Evolutionary conservation across 768 basidiomycete genomes (phyloP).

Genomic region (Termitomyces sp.): DNA sequence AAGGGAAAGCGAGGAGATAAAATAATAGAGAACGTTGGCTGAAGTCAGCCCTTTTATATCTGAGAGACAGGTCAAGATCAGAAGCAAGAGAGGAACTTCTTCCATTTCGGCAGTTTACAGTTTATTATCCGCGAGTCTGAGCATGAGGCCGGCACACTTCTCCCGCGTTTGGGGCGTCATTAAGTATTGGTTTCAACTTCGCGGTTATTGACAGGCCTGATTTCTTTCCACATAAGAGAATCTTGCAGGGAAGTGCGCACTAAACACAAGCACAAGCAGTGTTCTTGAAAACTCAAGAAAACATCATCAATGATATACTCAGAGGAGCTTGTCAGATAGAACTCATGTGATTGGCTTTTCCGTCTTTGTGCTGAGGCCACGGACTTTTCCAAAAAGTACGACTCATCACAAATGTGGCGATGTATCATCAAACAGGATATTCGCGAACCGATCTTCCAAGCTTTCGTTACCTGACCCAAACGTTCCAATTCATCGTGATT

Average conservation of each 20-base stretch:
- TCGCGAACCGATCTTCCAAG: slow-evolving; percentile 10
- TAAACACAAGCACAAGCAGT: not conserved
- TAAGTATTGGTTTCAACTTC: not conserved
- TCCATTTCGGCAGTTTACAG: slow-evolving; percentile 8
- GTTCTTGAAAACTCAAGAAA: not conserved
- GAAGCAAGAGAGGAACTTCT: slow-evolving; percentile 10
- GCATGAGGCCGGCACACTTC: slow-evolving; percentile 17
- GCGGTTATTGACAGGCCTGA: not conserved
- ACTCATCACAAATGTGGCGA: not conserved
- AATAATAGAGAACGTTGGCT: not conserved
- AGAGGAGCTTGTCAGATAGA: not conserved
- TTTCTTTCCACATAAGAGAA: not conserved
- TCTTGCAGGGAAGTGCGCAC: not conserved
- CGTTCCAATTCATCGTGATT: not conserved
- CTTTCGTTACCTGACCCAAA: not conserved
- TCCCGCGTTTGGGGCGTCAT: slow-evolving; percentile 12
- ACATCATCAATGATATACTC: not conserved
- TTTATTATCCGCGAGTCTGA: slow-evolving; percentile 1
- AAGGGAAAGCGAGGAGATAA: not conserved
- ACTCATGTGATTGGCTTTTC: not conserved
- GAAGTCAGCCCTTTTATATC: slow-evolving; percentile 10
- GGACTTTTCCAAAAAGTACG: slow-evolving; percentile 3
- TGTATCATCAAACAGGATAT: not conserved
- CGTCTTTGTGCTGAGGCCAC: not conserved
- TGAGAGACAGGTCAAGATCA: slow-evolving; percentile 3